Evolutionary conservation across 2,329 filamentous ascomycete species (phyloP).

Genomic region (Colletotrichum horii): DNA sequence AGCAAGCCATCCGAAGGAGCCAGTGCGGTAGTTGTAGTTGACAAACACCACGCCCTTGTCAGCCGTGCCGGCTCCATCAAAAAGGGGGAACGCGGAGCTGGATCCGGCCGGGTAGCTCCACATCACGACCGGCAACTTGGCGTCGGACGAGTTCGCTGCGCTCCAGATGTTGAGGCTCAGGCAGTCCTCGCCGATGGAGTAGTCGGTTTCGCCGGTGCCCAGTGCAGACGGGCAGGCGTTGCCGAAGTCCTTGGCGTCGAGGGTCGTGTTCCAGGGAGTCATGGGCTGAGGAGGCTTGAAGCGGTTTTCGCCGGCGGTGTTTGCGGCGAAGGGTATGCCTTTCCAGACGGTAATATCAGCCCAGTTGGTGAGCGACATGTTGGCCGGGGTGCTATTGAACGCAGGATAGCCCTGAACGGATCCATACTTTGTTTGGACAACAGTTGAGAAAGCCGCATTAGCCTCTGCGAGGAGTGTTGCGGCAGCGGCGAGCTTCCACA

Average conservation of each 20-base stretch:
- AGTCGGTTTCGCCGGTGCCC: neutral
- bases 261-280: neutral
- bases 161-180: constrained; percentile 38
- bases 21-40: neutral
- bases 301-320: neutral
- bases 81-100: neutral
- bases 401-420: neutral
- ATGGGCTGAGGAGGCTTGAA: neutral
- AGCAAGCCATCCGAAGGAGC: neutral
- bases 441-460: neutral
- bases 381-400: neutral
- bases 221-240: neutral
- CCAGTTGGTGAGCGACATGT: constrained; percentile 10
- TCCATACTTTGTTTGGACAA: neutral
- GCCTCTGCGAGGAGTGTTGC: neutral
- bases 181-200: constrained; percentile 33
- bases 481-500: neutral
- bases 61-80: neutral
- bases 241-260: neutral
- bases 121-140: constrained; percentile 33
- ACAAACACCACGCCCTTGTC: neutral
- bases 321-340: neutral
- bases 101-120: constrained; percentile 23
- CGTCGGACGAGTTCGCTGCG: constrained; percentile 26
- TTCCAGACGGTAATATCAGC: neutral